Evolutionary conservation across 2,329 filamentous ascomycete genomes (phyloP).

Genomic region (Cladophialophora yegresii): DNA sequence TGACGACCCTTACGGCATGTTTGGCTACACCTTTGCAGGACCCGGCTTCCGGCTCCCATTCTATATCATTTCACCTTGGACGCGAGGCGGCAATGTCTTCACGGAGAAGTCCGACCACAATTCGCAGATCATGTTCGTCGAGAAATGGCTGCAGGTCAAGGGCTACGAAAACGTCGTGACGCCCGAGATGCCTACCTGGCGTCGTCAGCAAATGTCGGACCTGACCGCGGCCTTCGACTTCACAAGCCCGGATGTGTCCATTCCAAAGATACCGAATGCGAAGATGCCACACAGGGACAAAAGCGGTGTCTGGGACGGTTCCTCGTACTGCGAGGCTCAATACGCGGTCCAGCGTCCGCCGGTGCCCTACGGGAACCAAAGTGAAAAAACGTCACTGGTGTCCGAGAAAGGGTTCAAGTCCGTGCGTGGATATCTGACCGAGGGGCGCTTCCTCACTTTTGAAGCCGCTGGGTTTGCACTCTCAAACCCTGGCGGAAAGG

Average conservation of each 20-base stretch:
- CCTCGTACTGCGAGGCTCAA: slow-evolving; percentile 48
- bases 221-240: slow-evolving; percentile 54
- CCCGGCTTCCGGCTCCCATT: slow-evolving; percentile 57
- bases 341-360: slow-evolving; percentile 46
- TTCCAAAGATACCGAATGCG: slow-evolving; percentile 52
- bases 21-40: slow-evolving; percentile 49
- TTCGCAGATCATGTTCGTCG: slow-evolving; percentile 58
- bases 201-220: slow-evolving; percentile 52
- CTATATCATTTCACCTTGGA: slow-evolving; percentile 60
- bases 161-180: slow-evolving; percentile 47
- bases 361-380: slow-evolving; percentile 53
- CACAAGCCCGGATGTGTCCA: slow-evolving; percentile 50
- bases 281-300: slow-evolving; percentile 48
- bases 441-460: slow-evolving; percentile 58
- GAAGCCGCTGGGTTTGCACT: slow-evolving; percentile 52
- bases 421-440: slow-evolving; percentile 55
- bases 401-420: slow-evolving; percentile 60
- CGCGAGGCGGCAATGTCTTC: slow-evolving; percentile 56
- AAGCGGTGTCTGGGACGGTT: slow-evolving; percentile 51
- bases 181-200: slow-evolving; percentile 50
- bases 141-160: slow-evolving; percentile 53
- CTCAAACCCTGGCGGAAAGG: slow-evolving; percentile 40
- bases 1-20: slow-evolving; percentile 48
- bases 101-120: slow-evolving; percentile 59
- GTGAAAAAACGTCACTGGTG: slow-evolving; percentile 43